phyloP scores from a whole-genome alignment of 2,329 filamentous ascomycete genomes.

The Microthyrium microscopicum region DNA sequence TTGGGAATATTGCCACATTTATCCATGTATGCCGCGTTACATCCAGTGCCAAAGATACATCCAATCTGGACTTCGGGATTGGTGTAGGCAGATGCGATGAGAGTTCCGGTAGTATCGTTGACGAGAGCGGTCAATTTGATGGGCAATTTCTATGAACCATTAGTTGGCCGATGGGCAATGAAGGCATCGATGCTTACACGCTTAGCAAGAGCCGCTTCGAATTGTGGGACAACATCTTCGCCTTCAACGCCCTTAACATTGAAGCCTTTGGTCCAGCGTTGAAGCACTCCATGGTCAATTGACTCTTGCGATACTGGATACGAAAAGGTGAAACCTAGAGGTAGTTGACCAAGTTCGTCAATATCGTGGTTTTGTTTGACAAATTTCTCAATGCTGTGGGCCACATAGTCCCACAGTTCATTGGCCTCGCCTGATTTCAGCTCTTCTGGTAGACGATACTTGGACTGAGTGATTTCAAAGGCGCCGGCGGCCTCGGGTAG shows the following conservation, averaged over 20 bases:
- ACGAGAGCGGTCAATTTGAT: constrained; percentile 88
- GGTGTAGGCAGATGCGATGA: constrained; percentile 96
- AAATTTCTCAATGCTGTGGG: constrained; percentile 84
- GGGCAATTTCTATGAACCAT: constrained; percentile 49
- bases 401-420: constrained; percentile 89
- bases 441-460: constrained; percentile 90
- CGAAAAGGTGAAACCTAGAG: constrained; percentile 90
- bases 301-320: constrained; percentile 89
- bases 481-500: constrained; percentile 77
- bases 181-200: constrained; percentile 30
- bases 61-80: constrained; percentile 84
- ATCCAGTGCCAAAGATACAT: constrained; percentile 96
- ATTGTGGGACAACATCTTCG: constrained; percentile 74
- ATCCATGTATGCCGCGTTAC: constrained; percentile 98
- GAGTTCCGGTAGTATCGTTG: constrained; percentile 93
- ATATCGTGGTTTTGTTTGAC: constrained; percentile 68
- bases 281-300: constrained; percentile 81
- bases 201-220: constrained; percentile 61
- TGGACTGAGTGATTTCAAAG: constrained; percentile 92
- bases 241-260: constrained; percentile 88
- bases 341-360: constrained; percentile 46
- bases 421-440: constrained; percentile 74
- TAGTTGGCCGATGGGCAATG: not conserved
- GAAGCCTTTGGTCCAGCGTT: constrained; percentile 96
- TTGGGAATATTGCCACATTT: constrained; percentile 81